Evolutionary conservation across 345 rosid species (phyloP), one percentile per base, ranked within the genome.

Genomic region (Corchorus capsularis): DNA sequence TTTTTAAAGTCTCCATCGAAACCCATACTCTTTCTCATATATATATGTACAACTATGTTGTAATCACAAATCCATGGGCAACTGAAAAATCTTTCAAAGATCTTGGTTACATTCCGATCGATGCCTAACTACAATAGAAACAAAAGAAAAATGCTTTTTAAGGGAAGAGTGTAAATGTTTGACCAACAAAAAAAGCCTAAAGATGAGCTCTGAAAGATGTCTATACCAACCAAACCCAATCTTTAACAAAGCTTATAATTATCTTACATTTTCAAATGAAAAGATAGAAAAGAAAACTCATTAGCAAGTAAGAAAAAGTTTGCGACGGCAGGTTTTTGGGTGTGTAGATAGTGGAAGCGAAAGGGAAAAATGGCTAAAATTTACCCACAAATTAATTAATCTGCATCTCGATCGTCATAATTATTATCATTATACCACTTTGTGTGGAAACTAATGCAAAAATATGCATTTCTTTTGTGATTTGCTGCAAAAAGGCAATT

Each of bases 371-470:
- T 45, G 35, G 53, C 12, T 45, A 41, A n/a, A 43, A 6, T 39
- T 39, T 39, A 6, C 43, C 43, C 43, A 3, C 43, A 39, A 39
- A 39, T 27, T 27, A 27, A n/a, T n/a, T n/a, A n/a, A n/a, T 39
- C 43, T 39, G 43, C 43, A 39, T 39, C 27, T 27, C 43, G 43
- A 39, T 39, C 43, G 2, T 39, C 1, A 19, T 43, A 14, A 41
- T 43, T n/a, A 39, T 63, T 17, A 63, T 63, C 47, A 63, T 63
- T 9, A 27, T 27, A 12, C 15, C 20, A 64, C 34, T n/a, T 64
- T 64, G 69, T 64, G 69, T 64, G 50, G 69, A 41, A 64, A 64
- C 69, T 10, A 10, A 41, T 64, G 50, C 69, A 39, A 3, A 39
- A 41, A 10, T 0, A 41, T 8, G 71, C 71, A 27, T 11, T 41